Base-by-base conservation (phyloP, 164 flowering plant species). In the Protea cynaroides region DNA sequence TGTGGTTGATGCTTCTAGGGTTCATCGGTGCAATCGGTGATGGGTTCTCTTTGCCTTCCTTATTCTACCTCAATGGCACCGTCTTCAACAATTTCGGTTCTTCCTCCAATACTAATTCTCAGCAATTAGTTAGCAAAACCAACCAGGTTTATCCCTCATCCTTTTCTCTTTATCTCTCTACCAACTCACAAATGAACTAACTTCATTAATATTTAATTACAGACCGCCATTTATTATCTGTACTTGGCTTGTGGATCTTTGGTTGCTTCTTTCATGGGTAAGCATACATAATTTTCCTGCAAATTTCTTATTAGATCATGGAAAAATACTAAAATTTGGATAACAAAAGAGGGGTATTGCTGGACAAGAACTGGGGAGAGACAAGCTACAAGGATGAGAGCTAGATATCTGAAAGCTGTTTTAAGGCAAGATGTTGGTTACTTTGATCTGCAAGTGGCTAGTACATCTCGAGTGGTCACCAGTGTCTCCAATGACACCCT, bases 381-480 rank as follows among this genome's bases (percentile, higher is more conserved):
- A 29, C 34, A 29, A 29, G 34, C 34, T 5, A 29, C 34, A 29
- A 29, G 34, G 34, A 79, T 87, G 86, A 80, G 97, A 71, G 73
- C 78, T 0, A 78, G 79, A 56, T 91, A 91, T 57, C 64, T 91
- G 59, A 82, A 82, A 72, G 97, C 96, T 7, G 89, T 91, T 15
- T 62, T 91, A 10, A 74, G 97, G 71, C 97, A 91, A 72, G 97
- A 91, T 24, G 84, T 91, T 1, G 85, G 85, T 8, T 91, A 86
- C 69, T 91, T 91, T 55, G 97, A 91, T 71, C 40, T 86, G 62
- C 84, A 89, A 58, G 92, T 82, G 7, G 71, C 87, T 1, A 87
- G 85, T 70, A 91, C 90, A 0, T 73, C 90, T 0, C 88, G 89
- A 14, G 89, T 86, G 3, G 85, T 89, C 68, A 74, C 77, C 8